A percentile compares a stretch with the other conserved stretches of the same genome.
phyloP scores from a whole-genome alignment of 805 yeast genomes.

The Saitoella complicata region DNA sequence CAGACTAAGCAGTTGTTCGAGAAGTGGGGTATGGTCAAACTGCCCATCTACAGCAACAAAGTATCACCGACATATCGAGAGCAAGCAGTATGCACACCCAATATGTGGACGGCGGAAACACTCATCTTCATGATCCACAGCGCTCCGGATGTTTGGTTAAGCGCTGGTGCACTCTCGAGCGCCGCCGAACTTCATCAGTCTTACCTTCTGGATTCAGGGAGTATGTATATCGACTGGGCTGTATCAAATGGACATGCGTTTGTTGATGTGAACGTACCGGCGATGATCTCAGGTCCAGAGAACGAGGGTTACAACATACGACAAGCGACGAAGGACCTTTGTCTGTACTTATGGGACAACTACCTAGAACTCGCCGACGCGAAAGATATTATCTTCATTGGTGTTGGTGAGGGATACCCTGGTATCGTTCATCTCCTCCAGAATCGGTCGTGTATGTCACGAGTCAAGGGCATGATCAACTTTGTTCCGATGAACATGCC shows the following conservation, averaged over 20 bases:
- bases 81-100: conserved; percentile 55
- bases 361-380: conserved; percentile 62
- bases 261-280: conserved; percentile 71
- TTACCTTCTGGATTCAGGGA: conserved; percentile 58
- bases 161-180: conserved; percentile 65
- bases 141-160: conserved; percentile 86
- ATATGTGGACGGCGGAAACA: conserved; percentile 40
- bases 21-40: conserved; percentile 40
- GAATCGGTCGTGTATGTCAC: conserved; percentile 49
- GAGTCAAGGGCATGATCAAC: conserved; percentile 46
- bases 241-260: conserved; percentile 47
- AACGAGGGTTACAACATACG: conserved; percentile 27
- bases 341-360: conserved; percentile 80
- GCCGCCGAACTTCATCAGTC: conserved; percentile 56
- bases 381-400: conserved; percentile 59
- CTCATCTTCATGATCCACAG: conserved; percentile 68
- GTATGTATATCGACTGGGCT: conserved; percentile 57
- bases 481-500: conserved; percentile 26
- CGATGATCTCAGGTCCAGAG: conserved; percentile 27
- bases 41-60: conserved; percentile 42
- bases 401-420: conserved; percentile 78
- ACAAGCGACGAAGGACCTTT: conserved; percentile 57
- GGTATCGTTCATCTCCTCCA: conserved; percentile 79
- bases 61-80: conserved; percentile 39
- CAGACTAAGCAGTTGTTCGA: conserved; percentile 41